Evolutionary conservation across 2,329 filamentous ascomycete genomes (phyloP).

Genomic region (Colletotrichum sp.): DNA sequence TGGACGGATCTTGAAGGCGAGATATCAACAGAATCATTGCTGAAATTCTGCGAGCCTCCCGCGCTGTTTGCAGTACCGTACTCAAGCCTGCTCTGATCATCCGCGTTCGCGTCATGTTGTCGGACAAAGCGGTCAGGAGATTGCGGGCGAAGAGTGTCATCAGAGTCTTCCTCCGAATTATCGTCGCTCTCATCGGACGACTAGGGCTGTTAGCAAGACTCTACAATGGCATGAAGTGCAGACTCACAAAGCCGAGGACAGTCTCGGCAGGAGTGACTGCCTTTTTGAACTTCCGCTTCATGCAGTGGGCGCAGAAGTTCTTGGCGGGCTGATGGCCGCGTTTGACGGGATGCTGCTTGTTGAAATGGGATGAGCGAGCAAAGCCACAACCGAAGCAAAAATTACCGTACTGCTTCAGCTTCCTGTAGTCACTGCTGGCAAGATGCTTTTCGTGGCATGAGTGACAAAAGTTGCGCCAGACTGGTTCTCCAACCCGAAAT

Average conservation of each 20-base stretch:
- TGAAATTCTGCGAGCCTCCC: not conserved
- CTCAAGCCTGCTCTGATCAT: not conserved
- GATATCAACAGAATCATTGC: not conserved
- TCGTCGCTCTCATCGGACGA: constrained; percentile 13
- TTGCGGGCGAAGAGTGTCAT: not conserved
- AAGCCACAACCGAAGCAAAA: constrained; percentile 41
- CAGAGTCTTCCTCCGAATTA: not conserved
- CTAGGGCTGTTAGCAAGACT: not conserved
- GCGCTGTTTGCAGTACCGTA: not conserved
- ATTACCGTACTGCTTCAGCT: not conserved
- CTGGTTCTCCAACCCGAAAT: not conserved
- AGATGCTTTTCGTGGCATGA: constrained; percentile 15
- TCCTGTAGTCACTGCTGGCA: not conserved
- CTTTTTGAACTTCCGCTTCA: constrained; percentile 21
- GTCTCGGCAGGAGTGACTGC: constrained; percentile 4
- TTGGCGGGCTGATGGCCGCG: constrained; percentile 26
- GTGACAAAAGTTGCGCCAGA: constrained; percentile 21
- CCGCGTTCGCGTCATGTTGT: no score
- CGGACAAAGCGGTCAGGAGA: not conserved
- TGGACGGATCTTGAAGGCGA: not conserved
- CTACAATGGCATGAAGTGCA: no score
- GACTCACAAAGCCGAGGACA: not conserved
- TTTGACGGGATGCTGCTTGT: constrained; percentile 35
- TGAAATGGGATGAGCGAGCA: constrained; percentile 38
- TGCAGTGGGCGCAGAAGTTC: constrained; percentile 41